phyloP scores from a whole-genome alignment of 345 rosid genomes.

The Camelina neglecta region DNA sequence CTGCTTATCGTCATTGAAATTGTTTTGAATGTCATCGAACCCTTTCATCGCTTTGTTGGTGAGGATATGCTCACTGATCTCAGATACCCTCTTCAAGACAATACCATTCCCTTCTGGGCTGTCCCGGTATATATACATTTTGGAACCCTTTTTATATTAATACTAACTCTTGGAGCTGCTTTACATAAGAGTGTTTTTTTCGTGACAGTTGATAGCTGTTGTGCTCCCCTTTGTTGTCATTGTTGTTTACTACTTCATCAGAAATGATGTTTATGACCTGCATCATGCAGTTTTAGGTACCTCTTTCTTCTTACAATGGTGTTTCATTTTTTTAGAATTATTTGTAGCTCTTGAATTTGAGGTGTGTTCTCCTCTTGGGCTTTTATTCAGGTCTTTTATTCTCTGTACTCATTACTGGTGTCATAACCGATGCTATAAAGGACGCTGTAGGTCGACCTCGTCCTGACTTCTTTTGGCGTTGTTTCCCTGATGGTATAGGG shows the following conservation, averaged over 20 bases:
- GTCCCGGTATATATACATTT: slow-evolving; percentile 61
- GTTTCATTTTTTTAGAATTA: slow-evolving; percentile 1
- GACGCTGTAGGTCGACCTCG: slow-evolving; percentile 95
- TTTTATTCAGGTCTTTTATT: slow-evolving; percentile 67
- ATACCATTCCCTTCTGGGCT: slow-evolving; percentile 86
- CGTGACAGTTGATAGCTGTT: slow-evolving; percentile 67
- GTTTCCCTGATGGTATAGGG: slow-evolving; percentile 90
- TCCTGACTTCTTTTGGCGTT: slow-evolving; percentile 98
- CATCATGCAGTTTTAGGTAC: slow-evolving; percentile 90
- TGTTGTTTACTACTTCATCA: slow-evolving; percentile 65
- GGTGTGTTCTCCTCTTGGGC: slow-evolving; percentile 4
- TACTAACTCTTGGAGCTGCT: neutral
- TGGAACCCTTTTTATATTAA: slow-evolving; percentile 13
- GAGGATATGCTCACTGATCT: slow-evolving; percentile 80
- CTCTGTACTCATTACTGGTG: slow-evolving; percentile 78
- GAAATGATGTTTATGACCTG: slow-evolving; percentile 82
- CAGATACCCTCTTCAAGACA: slow-evolving; percentile 71
- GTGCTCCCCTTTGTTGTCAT: slow-evolving; percentile 68
- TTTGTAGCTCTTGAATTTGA: slow-evolving; percentile 7
- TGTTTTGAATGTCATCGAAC: slow-evolving; percentile 72
- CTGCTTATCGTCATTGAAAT: slow-evolving; percentile 63
- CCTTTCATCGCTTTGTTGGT: slow-evolving; percentile 93
- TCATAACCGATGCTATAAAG: slow-evolving; percentile 89
- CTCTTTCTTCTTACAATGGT: slow-evolving; percentile 24
- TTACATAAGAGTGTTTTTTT: slow-evolving; percentile 3